Evolutionary conservation across 2,329 filamentous ascomycete species (phyloP), one percentile per base, ranked within the genome.

Genomic region (Penicillium sp.): DNA sequence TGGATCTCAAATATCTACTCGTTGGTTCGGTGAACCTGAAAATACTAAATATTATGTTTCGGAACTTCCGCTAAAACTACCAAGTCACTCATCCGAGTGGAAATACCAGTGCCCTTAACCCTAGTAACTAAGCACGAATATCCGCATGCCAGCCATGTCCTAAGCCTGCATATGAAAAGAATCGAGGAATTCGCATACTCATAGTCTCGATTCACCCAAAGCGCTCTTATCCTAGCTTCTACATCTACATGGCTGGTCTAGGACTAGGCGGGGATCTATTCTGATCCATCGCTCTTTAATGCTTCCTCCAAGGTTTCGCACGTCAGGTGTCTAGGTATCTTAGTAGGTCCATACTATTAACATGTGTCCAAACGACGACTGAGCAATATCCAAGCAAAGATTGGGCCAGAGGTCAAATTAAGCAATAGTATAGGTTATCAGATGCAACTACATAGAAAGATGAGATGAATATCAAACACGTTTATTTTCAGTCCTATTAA

Each of bases 11-110:
- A 39, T 45, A 43, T 22, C 22, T 44, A 32, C 33, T 38, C 4
- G 40, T 21, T 31, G 45, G 38, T 48, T 35, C 45, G 17, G 13
- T 31, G 26, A 43, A 35, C 38, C 38, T 22, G 38, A 43, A 48
- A 48, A 48, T 48, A 35, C 24, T 24, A 3, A 48, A 43, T 48
- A 43, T 24, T 19, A 48, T 43, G 17, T 17, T 17, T 17, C 17
- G 26, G 34, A 39, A 24, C 7, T 9, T 29, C 29, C 40, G 43
- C 34, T 31, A 29, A 29, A 10, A 26, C 22, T 12, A 21, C 8
- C 21, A 24, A 4, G 2, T 9, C 12, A 37, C n/a, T 28, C 24
- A 26, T 9, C 7, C 24, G 24, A 26, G 24, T 26, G 24, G 8
- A 9, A 26, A 26, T 26, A 26, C 3, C 24, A 26, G 9, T 26